phyloP scores from a whole-genome alignment of 2,329 filamentous ascomycete genomes.

The Coniochaeta sp. region DNA sequence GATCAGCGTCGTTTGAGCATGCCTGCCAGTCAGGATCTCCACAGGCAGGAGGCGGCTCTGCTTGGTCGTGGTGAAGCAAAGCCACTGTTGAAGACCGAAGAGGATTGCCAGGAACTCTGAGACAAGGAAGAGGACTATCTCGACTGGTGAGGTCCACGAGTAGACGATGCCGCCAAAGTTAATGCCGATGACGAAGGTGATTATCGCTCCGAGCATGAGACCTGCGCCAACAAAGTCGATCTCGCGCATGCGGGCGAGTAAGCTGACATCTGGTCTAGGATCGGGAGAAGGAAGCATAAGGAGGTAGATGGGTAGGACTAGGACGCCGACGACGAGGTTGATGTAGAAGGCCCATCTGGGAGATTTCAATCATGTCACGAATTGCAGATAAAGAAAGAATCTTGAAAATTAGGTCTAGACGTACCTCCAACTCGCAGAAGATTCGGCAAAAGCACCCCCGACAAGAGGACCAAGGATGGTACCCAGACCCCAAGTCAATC shows the following conservation, averaged over 20 bases:
- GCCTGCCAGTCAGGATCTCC: conserved; percentile 13
- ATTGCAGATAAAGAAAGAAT: no score
- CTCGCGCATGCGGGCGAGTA: conserved; percentile 14
- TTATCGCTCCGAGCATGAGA: conserved; percentile 30
- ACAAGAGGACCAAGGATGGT: conserved; percentile 38
- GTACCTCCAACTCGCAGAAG: conserved; percentile 30
- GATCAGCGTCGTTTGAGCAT: background rate
- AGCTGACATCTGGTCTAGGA: conserved; percentile 8
- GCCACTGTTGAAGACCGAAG: conserved; percentile 31
- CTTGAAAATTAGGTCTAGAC: background rate
- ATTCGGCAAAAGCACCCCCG: conserved; percentile 36
- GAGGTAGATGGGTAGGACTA: conserved; percentile 19
- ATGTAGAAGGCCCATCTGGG: conserved; percentile 41
- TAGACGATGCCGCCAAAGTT: conserved; percentile 42
- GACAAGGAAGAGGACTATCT: conserved; percentile 35
- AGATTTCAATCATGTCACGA: no score
- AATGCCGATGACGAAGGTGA: conserved; percentile 37
- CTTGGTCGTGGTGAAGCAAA: conserved; percentile 29
- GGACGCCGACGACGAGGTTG: conserved; percentile 41
- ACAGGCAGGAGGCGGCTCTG: conserved; percentile 34
- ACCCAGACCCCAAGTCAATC: conserved; percentile 33
- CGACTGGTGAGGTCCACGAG: conserved; percentile 33
- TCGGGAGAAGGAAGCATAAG: conserved; percentile 18
- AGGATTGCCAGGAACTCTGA: conserved; percentile 24
- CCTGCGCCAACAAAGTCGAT: conserved; percentile 36